Evolutionary conservation across 257 asterid species (phyloP), one percentile per base, ranked within the genome.

Genomic region (Solanum chmielewskii): DNA sequence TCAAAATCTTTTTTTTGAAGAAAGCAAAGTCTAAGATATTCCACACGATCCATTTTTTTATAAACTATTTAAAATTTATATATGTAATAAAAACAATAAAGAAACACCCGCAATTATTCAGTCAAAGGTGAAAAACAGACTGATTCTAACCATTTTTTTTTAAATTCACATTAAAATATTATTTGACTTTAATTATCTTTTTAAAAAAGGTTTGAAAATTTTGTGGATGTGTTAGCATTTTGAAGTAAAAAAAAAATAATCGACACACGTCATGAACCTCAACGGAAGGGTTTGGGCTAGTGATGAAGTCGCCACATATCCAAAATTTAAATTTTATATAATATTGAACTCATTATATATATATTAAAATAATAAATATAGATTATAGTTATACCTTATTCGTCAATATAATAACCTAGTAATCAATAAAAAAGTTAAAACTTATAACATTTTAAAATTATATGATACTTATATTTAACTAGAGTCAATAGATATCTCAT

Each of bases 401-500:
- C 6, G 29, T 12, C 6, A 2, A 0, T 62, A n/a, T 27, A 7
- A 10, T 27, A 7, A 0, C 5, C 14, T 29, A 29, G 11, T 29
- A 18, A 2, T 27, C 3, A 68, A 29, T 68, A 7, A 68, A 68
- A 2, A 14, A 66, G 0, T 5, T 27, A 6, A 68, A 9, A 68
- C 13, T 13, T 13, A 68, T 14, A 11, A 68, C 0, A 1, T 66
- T 25, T n/a, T 2, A 1, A 12, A 66, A 4, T 27, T 52, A 16
- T 52, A 16, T 52, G 1, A 52, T 6, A 16, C 0, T 0, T 6
- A 0, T 52, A 16, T 52, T 52, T 16, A 52, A 16, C 0, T 0
- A 0, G 7, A 52, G 4, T 2, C 18, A 16, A 52, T 1, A 37
- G 7, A 37, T 37, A 37, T 37, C 7, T 5, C 0, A 37, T 37